phyloP scores from a whole-genome alignment of 495 filamentous ascomycete species.

The Trichoderma erinaceum region DNA sequence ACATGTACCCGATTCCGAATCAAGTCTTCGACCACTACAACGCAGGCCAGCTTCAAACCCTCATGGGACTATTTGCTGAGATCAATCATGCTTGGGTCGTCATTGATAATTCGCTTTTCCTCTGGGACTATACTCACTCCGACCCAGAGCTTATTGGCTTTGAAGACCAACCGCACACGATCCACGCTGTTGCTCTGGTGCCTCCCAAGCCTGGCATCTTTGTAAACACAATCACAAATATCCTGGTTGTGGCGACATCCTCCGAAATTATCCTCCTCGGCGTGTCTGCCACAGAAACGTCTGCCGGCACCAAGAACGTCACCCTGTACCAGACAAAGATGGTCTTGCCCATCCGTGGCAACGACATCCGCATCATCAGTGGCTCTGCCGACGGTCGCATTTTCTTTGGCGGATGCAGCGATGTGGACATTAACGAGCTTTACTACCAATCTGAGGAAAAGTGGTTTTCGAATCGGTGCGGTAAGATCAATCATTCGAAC shows the following conservation, averaged over 20 bases:
- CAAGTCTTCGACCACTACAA: constrained; percentile 87
- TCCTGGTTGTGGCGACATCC: constrained; percentile 83
- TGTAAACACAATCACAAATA: constrained; percentile 70
- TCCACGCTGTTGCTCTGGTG: constrained; percentile 77
- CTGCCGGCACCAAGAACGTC: constrained; percentile 61
- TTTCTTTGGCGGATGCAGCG: constrained; percentile 76
- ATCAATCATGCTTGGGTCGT: constrained; percentile 91
- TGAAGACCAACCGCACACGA: constrained; percentile 79
- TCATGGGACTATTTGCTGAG: constrained; percentile 89
- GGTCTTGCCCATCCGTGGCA: constrained; percentile 61
- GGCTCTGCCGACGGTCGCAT: constrained; percentile 79
- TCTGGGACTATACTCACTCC: constrained; percentile 93
- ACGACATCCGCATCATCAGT: constrained; percentile 64
- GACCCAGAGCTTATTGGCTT: constrained; percentile 86
- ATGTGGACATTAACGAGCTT: constrained; percentile 85
- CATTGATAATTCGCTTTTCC: constrained; percentile 90
- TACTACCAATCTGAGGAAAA: constrained; percentile 94
- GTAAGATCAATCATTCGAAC: constrained; percentile 78
- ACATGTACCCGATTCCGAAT: constrained; percentile 81
- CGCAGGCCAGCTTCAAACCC: constrained; percentile 69
- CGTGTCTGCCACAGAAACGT: constrained; percentile 53
- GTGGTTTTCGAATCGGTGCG: constrained; percentile 82
- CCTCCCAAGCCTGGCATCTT: constrained; percentile 79
- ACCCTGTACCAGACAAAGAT: constrained; percentile 79
- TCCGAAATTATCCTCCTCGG: constrained; percentile 78